These are phyloP conservation scores for Epichloe typhina DNA, from an alignment of 2,329 filamentous ascomycete genomes.

Conservation along the genomic window DNA sequence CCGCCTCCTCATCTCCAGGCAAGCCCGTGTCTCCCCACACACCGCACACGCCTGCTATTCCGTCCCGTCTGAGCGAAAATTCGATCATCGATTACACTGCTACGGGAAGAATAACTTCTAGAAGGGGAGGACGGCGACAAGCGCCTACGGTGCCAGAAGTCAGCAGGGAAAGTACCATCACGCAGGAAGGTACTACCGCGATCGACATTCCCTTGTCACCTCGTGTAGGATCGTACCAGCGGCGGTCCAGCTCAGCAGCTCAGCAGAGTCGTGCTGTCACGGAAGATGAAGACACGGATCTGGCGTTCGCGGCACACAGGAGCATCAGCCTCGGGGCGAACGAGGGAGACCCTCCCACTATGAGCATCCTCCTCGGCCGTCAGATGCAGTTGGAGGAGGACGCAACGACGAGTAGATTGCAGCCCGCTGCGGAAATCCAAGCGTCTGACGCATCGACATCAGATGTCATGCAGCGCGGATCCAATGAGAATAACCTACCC, in stretches of 20 bases:
- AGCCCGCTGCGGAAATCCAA: constrained; percentile 30
- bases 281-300: constrained; percentile 48
- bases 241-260: constrained; percentile 57
- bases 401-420: constrained; percentile 16
- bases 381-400: constrained; percentile 21
- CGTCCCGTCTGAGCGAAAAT: constrained; percentile 84
- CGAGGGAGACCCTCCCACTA: constrained; percentile 48
- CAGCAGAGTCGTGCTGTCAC: constrained; percentile 43
- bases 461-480: constrained; percentile 27
- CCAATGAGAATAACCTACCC: constrained; percentile 33
- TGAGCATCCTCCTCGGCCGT: constrained; percentile 47
- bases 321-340: constrained; percentile 56
- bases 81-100: constrained; percentile 43
- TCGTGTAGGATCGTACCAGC: constrained; percentile 38
- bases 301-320: constrained; percentile 46
- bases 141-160: constrained; percentile 16
- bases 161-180: constrained; percentile 26
- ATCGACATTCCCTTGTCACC: constrained; percentile 66
- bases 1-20: constrained; percentile 75
- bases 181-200: constrained; percentile 44
- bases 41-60: constrained; percentile 84
- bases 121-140: constrained; percentile 15
- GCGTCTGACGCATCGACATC: constrained; percentile 20
- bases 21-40: constrained; percentile 85
- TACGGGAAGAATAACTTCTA: constrained; percentile 17